These are phyloP conservation scores for Naganishia sp. DNA, from an alignment of 1,284 basidiomycete species.

Conservation along the genomic window DNA sequence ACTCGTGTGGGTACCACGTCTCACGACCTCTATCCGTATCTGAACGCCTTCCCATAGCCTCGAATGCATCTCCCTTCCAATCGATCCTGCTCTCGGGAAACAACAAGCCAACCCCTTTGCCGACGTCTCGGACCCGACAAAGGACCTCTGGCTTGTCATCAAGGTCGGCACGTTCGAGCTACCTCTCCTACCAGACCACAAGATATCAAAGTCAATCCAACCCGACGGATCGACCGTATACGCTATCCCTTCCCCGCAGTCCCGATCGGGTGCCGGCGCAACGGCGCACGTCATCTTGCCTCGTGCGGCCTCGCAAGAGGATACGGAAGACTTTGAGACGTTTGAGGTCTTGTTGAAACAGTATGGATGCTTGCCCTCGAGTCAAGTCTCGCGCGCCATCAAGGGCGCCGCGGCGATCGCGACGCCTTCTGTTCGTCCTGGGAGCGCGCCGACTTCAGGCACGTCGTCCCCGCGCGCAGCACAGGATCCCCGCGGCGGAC, in stretches of 20 bases:
- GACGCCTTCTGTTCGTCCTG: constrained; percentile 32
- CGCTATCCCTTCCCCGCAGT: constrained; percentile 41
- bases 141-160: constrained; percentile 54
- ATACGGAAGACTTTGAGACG: constrained; percentile 65
- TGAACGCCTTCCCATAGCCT: constrained; percentile 36
- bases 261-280: constrained; percentile 39
- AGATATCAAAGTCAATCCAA: constrained; percentile 40
- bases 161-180: constrained; percentile 50
- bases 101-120: constrained; percentile 54
- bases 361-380: constrained; percentile 57
- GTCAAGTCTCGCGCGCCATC: constrained; percentile 23
- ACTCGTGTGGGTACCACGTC: constrained; percentile 41
- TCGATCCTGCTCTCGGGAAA: constrained; percentile 46
- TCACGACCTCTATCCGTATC: neutral
- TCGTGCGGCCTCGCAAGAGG: constrained; percentile 48
- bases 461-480: constrained; percentile 53
- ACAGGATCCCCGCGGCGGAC: constrained; percentile 59
- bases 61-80: constrained; percentile 52
- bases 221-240: constrained; percentile 37
- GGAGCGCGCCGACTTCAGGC: neutral
- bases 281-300: constrained; percentile 57
- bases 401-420: constrained; percentile 10
- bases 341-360: constrained; percentile 70
- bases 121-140: constrained; percentile 47
- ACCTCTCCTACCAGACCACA: constrained; percentile 44